Base-by-base conservation (phyloP, 2,329 filamentous ascomycete species). In the Exophiala sideris region DNA sequence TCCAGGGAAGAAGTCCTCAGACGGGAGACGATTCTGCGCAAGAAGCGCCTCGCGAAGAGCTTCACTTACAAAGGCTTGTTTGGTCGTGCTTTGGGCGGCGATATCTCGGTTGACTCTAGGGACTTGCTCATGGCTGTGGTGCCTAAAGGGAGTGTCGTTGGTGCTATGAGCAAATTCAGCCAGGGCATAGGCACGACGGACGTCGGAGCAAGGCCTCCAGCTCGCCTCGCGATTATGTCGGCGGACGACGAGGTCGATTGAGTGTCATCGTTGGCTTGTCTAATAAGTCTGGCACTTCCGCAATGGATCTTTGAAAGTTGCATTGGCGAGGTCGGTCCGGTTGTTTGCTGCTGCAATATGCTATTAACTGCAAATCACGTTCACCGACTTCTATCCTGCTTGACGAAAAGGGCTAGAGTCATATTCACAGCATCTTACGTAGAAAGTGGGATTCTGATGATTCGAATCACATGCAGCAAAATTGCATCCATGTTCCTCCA, bases 111-210 rank as follows among this genome's bases (percentile, higher is more conserved):
- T 18, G 45, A 50, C 16, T 24, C 50, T 14, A 18, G 20, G n/a
- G 41, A 44, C 1, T 41, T 44, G 21, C 29, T 58, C 14, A 24
- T 58, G 16, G 20, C 51, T 14, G 18, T 48, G 39, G 39, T 58
- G 24, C 56, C 56, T 5, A 20, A 8, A 12, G 52, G 56, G 56
- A 45, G 51, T 40, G n/a, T 51, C 3, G 48, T 54, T 14, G 29
- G 24, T 8, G 51, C 38, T 5, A 58, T 54, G 56, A 45, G 8
- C 44, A 54, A 42, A 32, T 45, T 34, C 14, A 21, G 51, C 9
- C 33, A 45, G 11, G 49, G 48, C 2, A 40, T 54, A 5, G 56
- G 52, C 1, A 9, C 54, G 9, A 51, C 24, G 7, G 45, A 38
- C 35, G 1, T 3, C 10, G 20, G 14, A 24, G 8, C 12, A 44